These are phyloP conservation scores for Oryza nivara DNA, from an alignment of 176 grass and related monocot species.

Conservation along the genomic window DNA sequence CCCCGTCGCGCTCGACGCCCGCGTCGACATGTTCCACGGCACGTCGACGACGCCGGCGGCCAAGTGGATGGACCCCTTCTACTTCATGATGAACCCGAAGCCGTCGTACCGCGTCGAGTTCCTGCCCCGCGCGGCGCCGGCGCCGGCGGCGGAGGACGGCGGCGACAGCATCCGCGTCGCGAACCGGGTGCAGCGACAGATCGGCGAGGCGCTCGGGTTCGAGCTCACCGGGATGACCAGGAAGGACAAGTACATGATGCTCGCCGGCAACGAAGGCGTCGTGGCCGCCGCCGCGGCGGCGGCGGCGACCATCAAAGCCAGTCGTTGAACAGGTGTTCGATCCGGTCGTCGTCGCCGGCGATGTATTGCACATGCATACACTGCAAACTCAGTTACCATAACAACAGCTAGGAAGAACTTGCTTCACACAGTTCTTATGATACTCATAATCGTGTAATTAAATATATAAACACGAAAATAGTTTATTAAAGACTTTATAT, in stretches of 20 bases:
- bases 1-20: conserved; percentile 55
- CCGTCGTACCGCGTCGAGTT: conserved; percentile 64
- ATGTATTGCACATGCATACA: conserved; percentile 1
- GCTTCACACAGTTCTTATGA: not conserved
- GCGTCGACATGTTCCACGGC: conserved; percentile 72
- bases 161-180: conserved; percentile 53
- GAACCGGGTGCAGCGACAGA: conserved; percentile 51
- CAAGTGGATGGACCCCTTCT: conserved; percentile 78
- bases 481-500: too few species aligned
- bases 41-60: conserved; percentile 51
- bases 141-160: not conserved
- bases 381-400: not conserved
- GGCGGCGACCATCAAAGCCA: not conserved
- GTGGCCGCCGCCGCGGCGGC: conserved; percentile 19
- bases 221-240: conserved; percentile 52
- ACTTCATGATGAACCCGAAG: conserved; percentile 69
- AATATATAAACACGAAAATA: too few species aligned
- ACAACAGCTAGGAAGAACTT: not conserved
- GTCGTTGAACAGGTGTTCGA: too few species aligned
- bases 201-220: conserved; percentile 56
- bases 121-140: not conserved
- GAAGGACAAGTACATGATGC: conserved; percentile 68
- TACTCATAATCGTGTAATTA: not conserved
- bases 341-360: not conserved
- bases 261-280: conserved; percentile 64